These are phyloP conservation scores for Komagataella ulmi DNA, from an alignment of 805 yeast species.

Conservation along the genomic window DNA sequence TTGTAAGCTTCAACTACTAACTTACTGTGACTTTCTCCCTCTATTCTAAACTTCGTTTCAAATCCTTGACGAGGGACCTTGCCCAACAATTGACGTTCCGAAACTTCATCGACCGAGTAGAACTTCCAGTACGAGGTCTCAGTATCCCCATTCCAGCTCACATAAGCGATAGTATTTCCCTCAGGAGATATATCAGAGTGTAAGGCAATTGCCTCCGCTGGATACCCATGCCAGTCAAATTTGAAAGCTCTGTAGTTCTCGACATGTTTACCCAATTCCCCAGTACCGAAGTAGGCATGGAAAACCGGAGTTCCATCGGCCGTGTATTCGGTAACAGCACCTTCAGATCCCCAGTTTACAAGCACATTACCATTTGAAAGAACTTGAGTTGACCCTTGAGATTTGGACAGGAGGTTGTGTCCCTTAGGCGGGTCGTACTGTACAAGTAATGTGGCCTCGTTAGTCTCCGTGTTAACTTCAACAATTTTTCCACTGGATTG, in stretches of 20 bases:
- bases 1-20: too few species aligned
- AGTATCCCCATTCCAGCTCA: constrained; percentile 26
- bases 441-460: constrained; percentile 15
- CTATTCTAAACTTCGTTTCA: too few species aligned
- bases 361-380: constrained; percentile 20
- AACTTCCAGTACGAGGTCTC: constrained; percentile 18
- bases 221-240: constrained; percentile 20
- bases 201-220: constrained; percentile 19
- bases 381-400: constrained; percentile 21
- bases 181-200: constrained; percentile 3
- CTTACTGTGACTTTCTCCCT: too few species aligned
- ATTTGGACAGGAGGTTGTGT: constrained; percentile 8
- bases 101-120: constrained; percentile 6
- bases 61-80: background rate
- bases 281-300: constrained; percentile 20
- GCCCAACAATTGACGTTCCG: background rate
- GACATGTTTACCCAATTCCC: constrained; percentile 11
- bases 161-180: constrained; percentile 13
- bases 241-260: constrained; percentile 24
- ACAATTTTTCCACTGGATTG: constrained; percentile 21
- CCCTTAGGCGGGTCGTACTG: constrained; percentile 14
- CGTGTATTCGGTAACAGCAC: constrained; percentile 22
- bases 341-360: constrained; percentile 25
- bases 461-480: constrained; percentile 16
- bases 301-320: constrained; percentile 16